These are phyloP conservation scores for Saitozyma sp. DNA, from an alignment of 768 basidiomycete species.

Conservation along the genomic window DNA sequence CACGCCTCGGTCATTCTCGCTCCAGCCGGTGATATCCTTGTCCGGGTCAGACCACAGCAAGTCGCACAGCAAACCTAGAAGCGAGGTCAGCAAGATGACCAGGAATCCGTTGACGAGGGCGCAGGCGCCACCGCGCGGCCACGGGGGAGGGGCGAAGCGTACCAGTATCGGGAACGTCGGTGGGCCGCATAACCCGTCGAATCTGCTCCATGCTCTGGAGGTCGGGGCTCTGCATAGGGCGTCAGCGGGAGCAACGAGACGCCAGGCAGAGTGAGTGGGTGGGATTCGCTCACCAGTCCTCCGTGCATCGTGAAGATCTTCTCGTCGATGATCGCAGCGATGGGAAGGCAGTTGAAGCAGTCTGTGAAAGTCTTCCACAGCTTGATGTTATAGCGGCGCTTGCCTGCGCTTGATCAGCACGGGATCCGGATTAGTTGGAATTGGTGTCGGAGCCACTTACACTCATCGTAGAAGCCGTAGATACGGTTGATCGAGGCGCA, in stretches of 20 bases:
- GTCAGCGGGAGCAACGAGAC: not conserved
- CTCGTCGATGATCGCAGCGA: slow-evolving; percentile 99
- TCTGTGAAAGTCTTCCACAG: slow-evolving; percentile 99
- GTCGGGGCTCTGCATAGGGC: slow-evolving; percentile 69
- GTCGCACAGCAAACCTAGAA: slow-evolving; percentile 84
- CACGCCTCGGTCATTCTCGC: slow-evolving; percentile 97
- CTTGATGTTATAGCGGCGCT: slow-evolving; percentile 99
- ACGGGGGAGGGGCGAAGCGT: slow-evolving; percentile 28
- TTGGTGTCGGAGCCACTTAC: slow-evolving; percentile 59
- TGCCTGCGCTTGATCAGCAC: slow-evolving; percentile 63
- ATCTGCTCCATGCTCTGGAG: slow-evolving; percentile 99
- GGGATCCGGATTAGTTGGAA: not conserved
- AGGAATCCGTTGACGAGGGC: not conserved
- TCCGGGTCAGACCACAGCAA: slow-evolving; percentile 98
- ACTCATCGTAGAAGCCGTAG: slow-evolving; percentile 99
- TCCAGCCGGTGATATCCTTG: slow-evolving; percentile 99
- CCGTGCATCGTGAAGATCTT: slow-evolving; percentile 99
- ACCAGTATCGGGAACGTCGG: slow-evolving; percentile 99
- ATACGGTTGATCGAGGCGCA: slow-evolving; percentile 88
- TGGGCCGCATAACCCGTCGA: slow-evolving; percentile 96
- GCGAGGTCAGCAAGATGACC: slow-evolving; percentile 3
- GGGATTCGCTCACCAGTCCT: slow-evolving; percentile 60
- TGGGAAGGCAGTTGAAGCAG: slow-evolving; percentile 98
- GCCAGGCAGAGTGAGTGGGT: not conserved
- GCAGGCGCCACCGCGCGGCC: not conserved